A percentile compares a stretch with the other conserved stretches of the same genome.
Conservation (phyloP, 176 grass and related monocot species). For the bread wheat (Triticum aestivum) region DNA sequence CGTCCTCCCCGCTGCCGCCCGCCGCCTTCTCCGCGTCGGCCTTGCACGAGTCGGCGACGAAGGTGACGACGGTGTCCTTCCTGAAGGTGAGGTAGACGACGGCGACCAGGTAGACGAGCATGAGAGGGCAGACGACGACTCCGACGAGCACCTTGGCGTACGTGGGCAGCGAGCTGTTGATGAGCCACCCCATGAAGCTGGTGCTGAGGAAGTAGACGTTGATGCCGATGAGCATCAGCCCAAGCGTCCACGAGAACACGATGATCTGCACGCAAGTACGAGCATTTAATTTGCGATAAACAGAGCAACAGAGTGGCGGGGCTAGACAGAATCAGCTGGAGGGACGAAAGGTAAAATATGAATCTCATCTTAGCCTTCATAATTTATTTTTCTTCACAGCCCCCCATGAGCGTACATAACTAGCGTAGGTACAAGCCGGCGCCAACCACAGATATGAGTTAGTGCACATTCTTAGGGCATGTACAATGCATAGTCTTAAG, state of each 20-base stretch:
- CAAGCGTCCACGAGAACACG: slow-evolving; percentile 55
- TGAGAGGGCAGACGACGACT: slow-evolving; percentile 34
- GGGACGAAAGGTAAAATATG: too few species aligned
- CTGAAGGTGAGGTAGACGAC: slow-evolving; percentile 68
- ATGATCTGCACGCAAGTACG: slow-evolving; percentile 30
- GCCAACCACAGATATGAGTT: too few species aligned
- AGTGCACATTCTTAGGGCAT: too few species aligned
- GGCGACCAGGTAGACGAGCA: slow-evolving; percentile 41
- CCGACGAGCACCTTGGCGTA: slow-evolving; percentile 35
- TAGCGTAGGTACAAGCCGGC: background rate
- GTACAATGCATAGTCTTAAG: too few species aligned
- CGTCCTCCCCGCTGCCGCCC: background rate
- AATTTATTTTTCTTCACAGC: too few species aligned
- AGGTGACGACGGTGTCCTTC: slow-evolving; percentile 48
- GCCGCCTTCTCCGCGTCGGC: slow-evolving; percentile 50
- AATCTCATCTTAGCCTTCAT: too few species aligned
- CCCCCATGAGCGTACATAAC: too few species aligned
- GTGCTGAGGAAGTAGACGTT: slow-evolving; percentile 69
- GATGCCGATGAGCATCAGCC: slow-evolving; percentile 43
- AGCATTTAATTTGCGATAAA: background rate
- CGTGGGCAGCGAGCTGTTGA: slow-evolving; percentile 44
- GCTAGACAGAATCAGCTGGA: too few species aligned
- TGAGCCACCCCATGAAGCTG: slow-evolving; percentile 51
- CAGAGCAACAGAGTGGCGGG: background rate
- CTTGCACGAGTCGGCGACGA: slow-evolving; percentile 34